phyloP scores from a whole-genome alignment of 169 alveolate genomes.

The Besnoitia besnoiti region DNA sequence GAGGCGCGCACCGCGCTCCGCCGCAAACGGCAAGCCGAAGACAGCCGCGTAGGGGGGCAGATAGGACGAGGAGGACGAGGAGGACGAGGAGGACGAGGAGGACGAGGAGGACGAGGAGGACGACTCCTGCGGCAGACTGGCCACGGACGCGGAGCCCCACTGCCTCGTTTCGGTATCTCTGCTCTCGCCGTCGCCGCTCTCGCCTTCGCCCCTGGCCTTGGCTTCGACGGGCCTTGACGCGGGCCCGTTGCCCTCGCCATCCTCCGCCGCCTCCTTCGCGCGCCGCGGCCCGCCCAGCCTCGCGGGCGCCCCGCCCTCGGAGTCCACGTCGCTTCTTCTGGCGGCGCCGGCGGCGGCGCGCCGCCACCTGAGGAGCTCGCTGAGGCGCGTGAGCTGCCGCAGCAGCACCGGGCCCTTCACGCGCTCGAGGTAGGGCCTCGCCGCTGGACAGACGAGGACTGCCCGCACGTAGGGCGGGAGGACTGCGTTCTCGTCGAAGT shows the following conservation, averaged over 20 bases:
- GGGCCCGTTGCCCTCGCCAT: neutral
- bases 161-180: neutral
- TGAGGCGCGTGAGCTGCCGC: neutral
- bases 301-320: constrained; percentile 7
- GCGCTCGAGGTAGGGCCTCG: constrained; percentile 48
- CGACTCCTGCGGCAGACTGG: neutral
- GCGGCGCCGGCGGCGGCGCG: neutral
- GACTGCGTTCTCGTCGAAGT: constrained; percentile 24
- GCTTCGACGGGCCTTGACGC: neutral
- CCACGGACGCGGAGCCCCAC: neutral
- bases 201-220: neutral
- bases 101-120: neutral
- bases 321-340: neutral
- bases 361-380: neutral
- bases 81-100: neutral
- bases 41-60: neutral
- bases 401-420: constrained; percentile 47
- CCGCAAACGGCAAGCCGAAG: neutral
- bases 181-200: neutral
- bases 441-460: constrained; percentile 60
- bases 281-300: constrained; percentile 29
- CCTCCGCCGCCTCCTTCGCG: neutral
- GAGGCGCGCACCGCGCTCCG: neutral
- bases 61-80: neutral
- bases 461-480: constrained; percentile 60